Conservation (phyloP, 805 yeast genomes). For the Yueomyces sp. region DNA sequence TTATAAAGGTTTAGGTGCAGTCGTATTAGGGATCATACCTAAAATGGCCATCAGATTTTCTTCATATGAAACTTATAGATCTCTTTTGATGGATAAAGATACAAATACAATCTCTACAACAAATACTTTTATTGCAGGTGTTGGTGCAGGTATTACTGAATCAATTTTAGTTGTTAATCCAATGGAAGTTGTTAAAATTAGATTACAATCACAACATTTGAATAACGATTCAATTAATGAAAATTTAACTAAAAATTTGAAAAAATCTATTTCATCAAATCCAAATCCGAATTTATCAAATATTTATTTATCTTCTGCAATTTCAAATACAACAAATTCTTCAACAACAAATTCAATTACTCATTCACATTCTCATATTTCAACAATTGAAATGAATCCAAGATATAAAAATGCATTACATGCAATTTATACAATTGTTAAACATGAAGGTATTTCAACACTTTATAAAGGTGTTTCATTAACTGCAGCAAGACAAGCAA, state of each 20-base stretch:
- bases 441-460: conserved; percentile 83
- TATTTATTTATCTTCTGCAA: not conserved
- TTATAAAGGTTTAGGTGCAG: conserved; percentile 95
- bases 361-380: conserved; percentile 1
- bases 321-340: not conserved
- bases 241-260: no score
- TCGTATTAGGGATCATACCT: conserved; percentile 92
- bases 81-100: conserved; percentile 42
- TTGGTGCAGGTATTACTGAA: conserved; percentile 94
- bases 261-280: no score
- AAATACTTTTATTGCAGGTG: conserved; percentile 80
- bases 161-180: conserved; percentile 93
- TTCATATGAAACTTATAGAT: conserved; percentile 80
- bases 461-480: conserved; percentile 88
- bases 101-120: conserved; percentile 59
- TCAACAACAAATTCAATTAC: conserved; percentile 23
- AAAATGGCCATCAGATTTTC: conserved; percentile 97
- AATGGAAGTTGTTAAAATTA: conserved; percentile 92
- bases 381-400: conserved; percentile 5
- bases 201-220: conserved; percentile 82
- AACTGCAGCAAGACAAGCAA: conserved; percentile 96
- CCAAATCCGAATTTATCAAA: not conserved
- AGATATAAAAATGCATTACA: conserved; percentile 90
- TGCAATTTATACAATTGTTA: conserved; percentile 68
- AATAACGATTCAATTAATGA: not conserved